Base-by-base conservation (phyloP, 2,329 filamentous ascomycete genomes). In the Apiospora malaysiana region DNA sequence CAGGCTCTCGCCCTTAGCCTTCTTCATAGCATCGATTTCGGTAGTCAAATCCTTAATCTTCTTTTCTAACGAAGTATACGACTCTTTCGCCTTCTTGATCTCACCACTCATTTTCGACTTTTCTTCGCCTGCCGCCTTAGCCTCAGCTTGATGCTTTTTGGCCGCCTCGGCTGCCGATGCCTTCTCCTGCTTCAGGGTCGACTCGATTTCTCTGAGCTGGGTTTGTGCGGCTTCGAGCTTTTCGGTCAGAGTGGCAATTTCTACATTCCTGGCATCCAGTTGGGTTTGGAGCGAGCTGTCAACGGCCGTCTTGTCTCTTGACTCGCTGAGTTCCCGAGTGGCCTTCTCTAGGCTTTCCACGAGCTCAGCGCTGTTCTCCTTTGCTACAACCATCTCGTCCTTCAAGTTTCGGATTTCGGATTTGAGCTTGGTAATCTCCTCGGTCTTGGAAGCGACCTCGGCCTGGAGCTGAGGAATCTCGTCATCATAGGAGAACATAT, bases 401-500 rank as follows among this genome's bases (percentile, higher is more conserved):
- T 92, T 91, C 27, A 97, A 83, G 1, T 83, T 86, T 25, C 88
- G 85, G 40, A 97, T 89, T 75, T 96, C 90, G 3, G 85, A 82
- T 74, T 91, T 91, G 18, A 98, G 88, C 65, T 86, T 87, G 69
- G 90, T 88, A 47, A 96, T 90, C 80, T 95, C 91, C 56, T 89
- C 88, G 14, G 91, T 85, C 76, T 92, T 93, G 70, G 91, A 88
- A 68, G 90, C 86, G 4, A 96, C 81, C 75, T 96, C 92, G 1
- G 88, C 86, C 77, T 97, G 92, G n/a, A 97, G 83, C 69, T 93
- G 90, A 3, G 93, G 93, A 18, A 97, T 86, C 81, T 98, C 95
- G 68, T 92, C 92, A 71, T 98, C 95, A 76, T 94, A 97, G 0
- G 94, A 97, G 82, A 98, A 98, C 81, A 98, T 92, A 67, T 97